Evolutionary conservation across 805 yeast species (phyloP).

Genomic region (Clavispora vitiphila): DNA sequence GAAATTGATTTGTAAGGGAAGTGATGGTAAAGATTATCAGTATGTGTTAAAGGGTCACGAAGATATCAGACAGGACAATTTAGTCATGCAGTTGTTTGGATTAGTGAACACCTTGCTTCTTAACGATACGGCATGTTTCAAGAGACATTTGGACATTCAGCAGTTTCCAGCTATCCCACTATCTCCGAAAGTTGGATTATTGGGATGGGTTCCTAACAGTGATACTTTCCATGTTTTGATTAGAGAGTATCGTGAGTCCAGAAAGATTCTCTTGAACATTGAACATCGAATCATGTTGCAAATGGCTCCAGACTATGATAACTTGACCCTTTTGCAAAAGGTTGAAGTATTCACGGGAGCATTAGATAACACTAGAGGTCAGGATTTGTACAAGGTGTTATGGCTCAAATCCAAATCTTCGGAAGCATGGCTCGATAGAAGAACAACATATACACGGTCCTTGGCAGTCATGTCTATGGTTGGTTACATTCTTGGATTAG

Average conservation of each 20-base stretch:
- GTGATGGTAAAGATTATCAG: conserved; percentile 87
- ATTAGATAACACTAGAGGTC: conserved; percentile 90
- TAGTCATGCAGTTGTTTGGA: conserved; percentile 97
- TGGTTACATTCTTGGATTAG: conserved; percentile 93
- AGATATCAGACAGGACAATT: conserved; percentile 93
- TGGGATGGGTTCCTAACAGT: conserved; percentile 97
- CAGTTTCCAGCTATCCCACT: conserved; percentile 90
- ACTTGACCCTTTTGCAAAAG: conserved; percentile 80
- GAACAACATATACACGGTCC: conserved; percentile 94
- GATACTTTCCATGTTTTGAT: conserved; percentile 94
- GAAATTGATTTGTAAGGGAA: conserved; percentile 70
- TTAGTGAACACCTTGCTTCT: conserved; percentile 84
- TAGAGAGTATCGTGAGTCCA: conserved; percentile 85
- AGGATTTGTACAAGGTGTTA: conserved; percentile 88
- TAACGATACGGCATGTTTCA: conserved; percentile 93
- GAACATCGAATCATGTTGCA: conserved; percentile 95
- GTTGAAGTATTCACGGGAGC: conserved; percentile 97
- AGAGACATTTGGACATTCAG: conserved; percentile 90
- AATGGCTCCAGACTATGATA: conserved; percentile 97
- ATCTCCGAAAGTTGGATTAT: conserved; percentile 92
- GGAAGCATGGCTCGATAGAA: conserved; percentile 95
- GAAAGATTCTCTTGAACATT: conserved; percentile 82
- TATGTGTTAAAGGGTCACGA: conserved; percentile 91
- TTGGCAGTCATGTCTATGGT: conserved; percentile 99
- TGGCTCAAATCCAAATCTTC: conserved; percentile 96